Evolutionary conservation across 2,329 filamentous ascomycete species (phyloP).

Genomic region (Penicillium vulpinum): DNA sequence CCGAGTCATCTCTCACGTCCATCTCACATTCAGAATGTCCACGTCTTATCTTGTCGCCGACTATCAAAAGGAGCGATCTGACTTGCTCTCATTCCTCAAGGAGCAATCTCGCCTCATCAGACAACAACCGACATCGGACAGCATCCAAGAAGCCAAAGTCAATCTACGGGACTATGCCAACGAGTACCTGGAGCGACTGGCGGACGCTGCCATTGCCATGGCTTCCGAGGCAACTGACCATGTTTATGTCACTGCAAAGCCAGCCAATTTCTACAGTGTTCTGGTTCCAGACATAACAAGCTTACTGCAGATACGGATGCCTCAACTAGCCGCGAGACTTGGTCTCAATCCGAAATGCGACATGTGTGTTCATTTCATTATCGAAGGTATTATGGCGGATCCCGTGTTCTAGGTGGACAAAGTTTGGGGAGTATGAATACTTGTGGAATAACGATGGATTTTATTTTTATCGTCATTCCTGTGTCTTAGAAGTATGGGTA

Average conservation of each 20-base stretch:
- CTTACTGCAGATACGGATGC: not conserved
- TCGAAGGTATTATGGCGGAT: not conserved
- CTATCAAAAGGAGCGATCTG: not conserved
- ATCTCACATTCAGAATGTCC: not conserved
- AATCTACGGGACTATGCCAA: not conserved
- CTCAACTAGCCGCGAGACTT: not conserved
- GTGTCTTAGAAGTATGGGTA: too few species aligned
- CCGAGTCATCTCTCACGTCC: too few species aligned
- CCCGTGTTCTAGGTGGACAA: not conserved
- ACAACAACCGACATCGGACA: not conserved
- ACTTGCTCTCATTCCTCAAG: not conserved
- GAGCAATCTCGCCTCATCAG: not conserved
- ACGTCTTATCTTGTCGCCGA: not conserved
- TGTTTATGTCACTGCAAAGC: not conserved
- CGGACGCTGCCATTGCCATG: not conserved
- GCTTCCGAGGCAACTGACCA: not conserved
- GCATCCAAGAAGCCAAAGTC: not conserved
- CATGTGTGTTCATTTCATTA: not conserved
- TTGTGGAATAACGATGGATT: not conserved
- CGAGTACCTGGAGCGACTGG: not conserved
- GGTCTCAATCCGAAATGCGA: not conserved
- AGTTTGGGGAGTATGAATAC: not conserved
- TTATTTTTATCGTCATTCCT: too few species aligned
- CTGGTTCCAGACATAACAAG: not conserved
- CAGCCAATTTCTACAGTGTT: not conserved